These are phyloP conservation scores for Podila epicladia DNA, from an alignment of 192 early-diverging fungal genomes.

Conservation along the genomic window DNA sequence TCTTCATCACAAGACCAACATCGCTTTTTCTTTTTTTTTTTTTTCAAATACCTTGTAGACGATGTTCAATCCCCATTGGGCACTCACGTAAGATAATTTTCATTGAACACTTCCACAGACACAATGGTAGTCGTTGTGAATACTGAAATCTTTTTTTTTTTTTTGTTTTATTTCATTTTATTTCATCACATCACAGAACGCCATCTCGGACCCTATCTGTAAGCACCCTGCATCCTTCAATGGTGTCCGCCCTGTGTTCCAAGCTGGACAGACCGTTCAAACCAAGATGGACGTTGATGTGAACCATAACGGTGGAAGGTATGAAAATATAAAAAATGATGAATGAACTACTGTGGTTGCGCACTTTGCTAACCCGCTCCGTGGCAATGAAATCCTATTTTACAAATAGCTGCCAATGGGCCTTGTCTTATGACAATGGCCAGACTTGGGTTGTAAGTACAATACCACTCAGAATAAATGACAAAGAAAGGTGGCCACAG, in stretches of 20 bases:
- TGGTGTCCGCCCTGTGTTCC: slow-evolving; percentile 48
- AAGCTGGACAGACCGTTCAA: slow-evolving; percentile 24
- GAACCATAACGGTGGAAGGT: slow-evolving; percentile 45
- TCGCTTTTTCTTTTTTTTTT: background rate
- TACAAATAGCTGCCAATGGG: slow-evolving; percentile 42
- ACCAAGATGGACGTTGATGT: slow-evolving; percentile 50
- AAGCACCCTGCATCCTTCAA: slow-evolving; percentile 40
- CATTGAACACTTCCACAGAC: background rate
- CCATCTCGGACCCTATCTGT: slow-evolving; percentile 38
- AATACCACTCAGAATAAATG: background rate
- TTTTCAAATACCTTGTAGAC: background rate
- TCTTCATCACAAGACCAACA: too few relatives aligned
- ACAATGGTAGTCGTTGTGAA: background rate
- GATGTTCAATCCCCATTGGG: slow-evolving; percentile 45
- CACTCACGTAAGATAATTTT: slow-evolving; percentile 17
- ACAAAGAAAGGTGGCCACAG: background rate
- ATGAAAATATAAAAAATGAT: background rate
- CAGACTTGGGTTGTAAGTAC: slow-evolving; percentile 45
- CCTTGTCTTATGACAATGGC: slow-evolving; percentile 46
- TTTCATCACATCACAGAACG: background rate
- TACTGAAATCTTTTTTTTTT: background rate
- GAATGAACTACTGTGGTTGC: background rate
- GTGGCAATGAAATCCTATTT: background rate
- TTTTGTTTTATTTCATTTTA: background rate
- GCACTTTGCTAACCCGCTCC: background rate